Evolutionary conservation across 345 rosid species (phyloP).

Genomic region (Capsella bursapastoris): DNA sequence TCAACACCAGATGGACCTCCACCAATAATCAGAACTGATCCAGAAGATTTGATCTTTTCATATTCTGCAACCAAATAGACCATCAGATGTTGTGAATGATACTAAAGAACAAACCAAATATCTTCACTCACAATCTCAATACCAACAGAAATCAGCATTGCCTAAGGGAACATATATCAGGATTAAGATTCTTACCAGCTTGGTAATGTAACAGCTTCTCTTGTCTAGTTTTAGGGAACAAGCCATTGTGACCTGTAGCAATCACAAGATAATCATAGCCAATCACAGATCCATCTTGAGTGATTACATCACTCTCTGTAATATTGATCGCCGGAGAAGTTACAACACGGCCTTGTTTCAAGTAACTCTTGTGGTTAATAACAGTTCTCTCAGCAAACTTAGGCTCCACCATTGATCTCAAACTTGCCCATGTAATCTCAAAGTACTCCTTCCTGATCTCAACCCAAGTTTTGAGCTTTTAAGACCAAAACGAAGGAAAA

Average conservation of each 20-base stretch:
- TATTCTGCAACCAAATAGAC: slow-evolving; percentile 51
- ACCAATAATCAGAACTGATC: slow-evolving; percentile 78
- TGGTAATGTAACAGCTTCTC: slow-evolving; percentile 63
- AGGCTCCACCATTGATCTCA: slow-evolving; percentile 91
- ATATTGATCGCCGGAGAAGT: slow-evolving; percentile 64
- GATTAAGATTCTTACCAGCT: slow-evolving; percentile 50
- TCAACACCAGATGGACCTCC: slow-evolving; percentile 97
- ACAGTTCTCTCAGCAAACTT: slow-evolving; percentile 69
- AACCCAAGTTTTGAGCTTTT: background rate
- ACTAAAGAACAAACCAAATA: background rate
- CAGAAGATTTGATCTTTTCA: slow-evolving; percentile 74
- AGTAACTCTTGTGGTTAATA: slow-evolving; percentile 69
- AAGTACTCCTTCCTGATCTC: slow-evolving; percentile 84
- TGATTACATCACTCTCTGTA: slow-evolving; percentile 63
- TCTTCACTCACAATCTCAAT: background rate
- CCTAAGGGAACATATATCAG: background rate
- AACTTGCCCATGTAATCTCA: slow-evolving; percentile 84
- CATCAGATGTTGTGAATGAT: background rate
- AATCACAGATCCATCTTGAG: slow-evolving; percentile 52
- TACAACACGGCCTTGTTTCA: slow-evolving; percentile 60
- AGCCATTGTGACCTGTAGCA: slow-evolving; percentile 77
- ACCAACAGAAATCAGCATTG: background rate
- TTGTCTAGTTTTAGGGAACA: slow-evolving; percentile 55
- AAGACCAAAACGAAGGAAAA: background rate
- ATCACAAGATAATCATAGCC: slow-evolving; percentile 79